phyloP scores from a whole-genome alignment of 2,329 filamentous ascomycete species.

The Botrytis hyacinthi region DNA sequence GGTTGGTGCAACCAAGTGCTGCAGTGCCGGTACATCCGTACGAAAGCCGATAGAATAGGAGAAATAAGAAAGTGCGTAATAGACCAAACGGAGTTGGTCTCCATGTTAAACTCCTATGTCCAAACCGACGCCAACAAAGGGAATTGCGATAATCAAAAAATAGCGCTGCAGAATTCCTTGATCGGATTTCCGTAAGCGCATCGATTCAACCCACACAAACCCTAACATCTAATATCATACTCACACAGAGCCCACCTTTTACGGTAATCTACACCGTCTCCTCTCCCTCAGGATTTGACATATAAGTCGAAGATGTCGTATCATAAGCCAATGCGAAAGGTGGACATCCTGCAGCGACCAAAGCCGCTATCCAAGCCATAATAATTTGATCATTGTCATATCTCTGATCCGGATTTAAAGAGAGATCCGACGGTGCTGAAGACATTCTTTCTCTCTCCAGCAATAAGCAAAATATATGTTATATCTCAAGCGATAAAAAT shows the following conservation, averaged over 20 bases:
- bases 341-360: constrained; percentile 9
- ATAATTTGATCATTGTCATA: constrained; percentile 15
- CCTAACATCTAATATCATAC: not conserved
- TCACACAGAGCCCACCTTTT: not conserved
- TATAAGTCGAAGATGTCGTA: not conserved
- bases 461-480: not conserved
- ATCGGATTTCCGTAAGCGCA: not conserved
- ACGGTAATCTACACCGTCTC: not conserved
- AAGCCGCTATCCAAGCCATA: constrained; percentile 10
- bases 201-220: not conserved
- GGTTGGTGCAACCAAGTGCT: not conserved
- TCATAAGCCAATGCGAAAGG: not conserved
- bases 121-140: not conserved
- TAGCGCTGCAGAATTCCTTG: not conserved
- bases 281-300: not conserved
- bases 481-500: not conserved
- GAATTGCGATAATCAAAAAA: not conserved
- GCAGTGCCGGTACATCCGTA: not conserved
- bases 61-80: not conserved
- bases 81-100: not conserved
- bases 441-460: not conserved
- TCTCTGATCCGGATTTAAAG: constrained; percentile 2
- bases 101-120: not conserved
- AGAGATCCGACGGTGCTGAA: constrained; percentile 14
- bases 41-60: not conserved